Evolutionary conservation across 73 alveolate species (phyloP).

Genomic region (Paraurostyla sp.): DNA sequence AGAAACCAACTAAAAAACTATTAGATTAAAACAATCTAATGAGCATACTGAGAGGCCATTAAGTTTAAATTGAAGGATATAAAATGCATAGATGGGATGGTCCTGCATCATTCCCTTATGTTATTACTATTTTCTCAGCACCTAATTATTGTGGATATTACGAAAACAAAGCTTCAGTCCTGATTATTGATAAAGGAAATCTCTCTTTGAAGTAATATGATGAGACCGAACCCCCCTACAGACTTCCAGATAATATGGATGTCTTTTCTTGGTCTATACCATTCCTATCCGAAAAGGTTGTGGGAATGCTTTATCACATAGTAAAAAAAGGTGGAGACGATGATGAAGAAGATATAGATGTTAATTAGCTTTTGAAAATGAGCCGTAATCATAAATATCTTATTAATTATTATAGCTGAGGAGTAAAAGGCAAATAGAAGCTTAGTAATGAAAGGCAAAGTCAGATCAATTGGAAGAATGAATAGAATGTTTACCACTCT

Average conservation of each 20-base stretch:
- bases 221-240: slow-evolving; percentile 89
- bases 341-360: slow-evolving; percentile 52
- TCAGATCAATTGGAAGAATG: slow-evolving; percentile 62
- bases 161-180: slow-evolving; percentile 89
- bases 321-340: slow-evolving; percentile 77
- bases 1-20: slow-evolving; percentile 85
- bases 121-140: slow-evolving; percentile 92
- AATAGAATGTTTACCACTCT: slow-evolving; percentile 74
- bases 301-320: slow-evolving; percentile 74
- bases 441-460: slow-evolving; percentile 47
- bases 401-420: slow-evolving; percentile 55
- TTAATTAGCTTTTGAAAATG: slow-evolving; percentile 49
- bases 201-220: slow-evolving; percentile 84
- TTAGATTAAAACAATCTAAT: slow-evolving; percentile 81
- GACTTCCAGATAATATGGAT: slow-evolving; percentile 90
- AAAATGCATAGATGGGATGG: slow-evolving; percentile 96
- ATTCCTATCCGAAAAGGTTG: slow-evolving; percentile 88
- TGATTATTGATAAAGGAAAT: slow-evolving; percentile 83
- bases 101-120: slow-evolving; percentile 86
- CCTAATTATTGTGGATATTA: slow-evolving; percentile 94
- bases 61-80: slow-evolving; percentile 91
- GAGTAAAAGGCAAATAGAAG: slow-evolving; percentile 55
- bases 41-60: slow-evolving; percentile 90
- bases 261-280: slow-evolving; percentile 94
- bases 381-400: slow-evolving; percentile 35